Percentiles rank a stretch among this genome's conserved stretches.
Evolutionary conservation across 257 asterid genomes (phyloP).

Genomic region (Cruciata laevipes): DNA sequence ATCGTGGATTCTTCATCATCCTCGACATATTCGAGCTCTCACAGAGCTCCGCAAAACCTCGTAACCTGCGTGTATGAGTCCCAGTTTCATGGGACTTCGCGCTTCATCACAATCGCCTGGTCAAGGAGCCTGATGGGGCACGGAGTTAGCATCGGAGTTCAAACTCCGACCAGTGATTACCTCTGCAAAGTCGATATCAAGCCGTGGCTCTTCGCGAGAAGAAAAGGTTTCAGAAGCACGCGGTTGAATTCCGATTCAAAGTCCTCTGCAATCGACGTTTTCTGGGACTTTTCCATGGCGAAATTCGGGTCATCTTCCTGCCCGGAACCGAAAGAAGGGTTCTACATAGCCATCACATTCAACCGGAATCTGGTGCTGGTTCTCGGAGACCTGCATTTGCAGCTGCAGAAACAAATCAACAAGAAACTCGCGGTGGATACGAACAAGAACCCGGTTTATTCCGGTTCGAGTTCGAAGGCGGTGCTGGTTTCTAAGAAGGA

Average conservation of each 20-base stretch:
- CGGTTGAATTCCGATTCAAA: slow-evolving; percentile 10
- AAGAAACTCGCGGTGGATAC: slow-evolving; percentile 16
- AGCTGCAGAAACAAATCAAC: slow-evolving; percentile 23
- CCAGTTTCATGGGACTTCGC: slow-evolving; percentile 28
- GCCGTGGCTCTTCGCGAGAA: slow-evolving; percentile 61
- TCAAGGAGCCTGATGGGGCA: slow-evolving; percentile 53
- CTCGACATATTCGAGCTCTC: slow-evolving; percentile 16
- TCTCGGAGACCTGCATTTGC: slow-evolving; percentile 39
- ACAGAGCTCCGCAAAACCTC: slow-evolving; percentile 41
- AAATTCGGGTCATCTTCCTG: slow-evolving; percentile 41
- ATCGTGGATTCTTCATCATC: slow-evolving; percentile 28
- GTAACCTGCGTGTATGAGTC: slow-evolving; percentile 46
- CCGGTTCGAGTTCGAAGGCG: slow-evolving; percentile 16
- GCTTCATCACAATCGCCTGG: slow-evolving; percentile 61
- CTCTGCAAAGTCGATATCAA: slow-evolving; percentile 56
- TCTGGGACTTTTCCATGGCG: slow-evolving; percentile 68
- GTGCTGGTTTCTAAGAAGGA: slow-evolving; percentile 46
- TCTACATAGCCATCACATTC: slow-evolving; percentile 40
- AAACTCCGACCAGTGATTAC: slow-evolving; percentile 25
- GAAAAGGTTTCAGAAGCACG: slow-evolving; percentile 43
- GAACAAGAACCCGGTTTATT: slow-evolving; percentile 3
- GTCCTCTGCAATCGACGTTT: slow-evolving; percentile 29
- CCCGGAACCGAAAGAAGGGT: slow-evolving; percentile 61
- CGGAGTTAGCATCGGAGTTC: slow-evolving; percentile 42
- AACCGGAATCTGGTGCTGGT: slow-evolving; percentile 43